phyloP scores from a whole-genome alignment of 2,329 filamentous ascomycete genomes.

The Fulvia fulva region DNA sequence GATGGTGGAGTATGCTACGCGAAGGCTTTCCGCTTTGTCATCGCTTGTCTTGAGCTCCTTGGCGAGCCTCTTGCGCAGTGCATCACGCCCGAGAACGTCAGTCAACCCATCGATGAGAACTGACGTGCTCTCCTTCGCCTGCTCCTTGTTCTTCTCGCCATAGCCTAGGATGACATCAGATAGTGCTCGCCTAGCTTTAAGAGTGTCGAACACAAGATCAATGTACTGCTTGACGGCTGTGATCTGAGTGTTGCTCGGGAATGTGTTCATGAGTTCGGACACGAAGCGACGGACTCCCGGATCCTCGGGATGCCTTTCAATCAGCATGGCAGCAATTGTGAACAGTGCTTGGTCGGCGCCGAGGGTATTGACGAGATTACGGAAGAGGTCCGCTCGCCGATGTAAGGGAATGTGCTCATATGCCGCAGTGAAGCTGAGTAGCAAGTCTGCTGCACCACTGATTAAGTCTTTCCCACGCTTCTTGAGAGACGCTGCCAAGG shows the following conservation, averaged over 20 bases:
- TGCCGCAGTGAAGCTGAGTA: constrained; percentile 93
- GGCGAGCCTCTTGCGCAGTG: constrained; percentile 26
- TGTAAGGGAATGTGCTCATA: constrained; percentile 94
- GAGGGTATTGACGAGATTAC: constrained; percentile 77
- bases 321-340: constrained; percentile 80
- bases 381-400: constrained; percentile 75
- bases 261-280: constrained; percentile 67
- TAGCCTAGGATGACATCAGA: constrained; percentile 68
- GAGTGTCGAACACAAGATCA: constrained; percentile 68
- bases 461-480: constrained; percentile 73
- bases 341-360: constrained; percentile 84
- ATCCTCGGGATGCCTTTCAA: constrained; percentile 81
- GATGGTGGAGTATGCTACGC: constrained; percentile 31
- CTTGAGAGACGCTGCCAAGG: constrained; percentile 78
- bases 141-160: constrained; percentile 41
- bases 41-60: constrained; percentile 25
- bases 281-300: constrained; percentile 72
- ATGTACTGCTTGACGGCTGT: constrained; percentile 69
- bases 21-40: constrained; percentile 22
- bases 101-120: constrained; percentile 40
- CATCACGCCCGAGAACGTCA: constrained; percentile 28
- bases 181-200: constrained; percentile 69
- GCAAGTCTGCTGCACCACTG: constrained; percentile 77
- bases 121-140: constrained; percentile 32
- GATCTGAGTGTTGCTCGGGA: constrained; percentile 71